These are phyloP conservation scores for Gyrodon lividus DNA, from an alignment of 768 basidiomycete species.

Conservation along the genomic window DNA sequence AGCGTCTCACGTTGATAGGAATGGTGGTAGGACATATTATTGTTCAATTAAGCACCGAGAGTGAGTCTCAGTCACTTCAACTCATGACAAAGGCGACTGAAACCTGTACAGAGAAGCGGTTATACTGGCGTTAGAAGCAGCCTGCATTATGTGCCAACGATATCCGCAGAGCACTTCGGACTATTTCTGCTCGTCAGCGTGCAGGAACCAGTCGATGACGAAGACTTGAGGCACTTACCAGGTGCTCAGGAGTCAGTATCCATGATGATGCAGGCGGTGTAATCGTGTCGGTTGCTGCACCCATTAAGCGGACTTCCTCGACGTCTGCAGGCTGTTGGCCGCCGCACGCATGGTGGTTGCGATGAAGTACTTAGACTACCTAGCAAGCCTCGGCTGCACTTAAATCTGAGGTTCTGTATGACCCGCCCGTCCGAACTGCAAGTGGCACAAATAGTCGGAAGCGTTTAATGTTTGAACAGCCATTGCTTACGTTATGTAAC, in stretches of 20 bases:
- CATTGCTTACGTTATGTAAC: constrained; percentile 28
- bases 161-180: constrained; percentile 58
- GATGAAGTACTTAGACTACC: background rate
- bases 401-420: no score
- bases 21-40: constrained; percentile 50
- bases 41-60: constrained; percentile 63
- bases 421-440: no score
- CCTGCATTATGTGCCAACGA: constrained; percentile 65
- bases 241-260: background rate
- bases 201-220: constrained; percentile 58
- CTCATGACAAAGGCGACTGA: constrained; percentile 8
- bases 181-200: constrained; percentile 61
- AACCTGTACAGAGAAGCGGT: constrained; percentile 53
- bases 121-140: constrained; percentile 44
- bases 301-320: background rate
- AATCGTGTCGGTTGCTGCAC: background rate
- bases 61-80: constrained; percentile 39
- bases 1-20: constrained; percentile 53
- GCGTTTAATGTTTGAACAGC: no score
- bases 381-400: no score
- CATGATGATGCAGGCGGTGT: background rate
- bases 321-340: background rate
- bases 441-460: no score
- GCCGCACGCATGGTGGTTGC: no score
- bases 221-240: constrained; percentile 35